These are phyloP conservation scores for Mortierella sp. DNA, from an alignment of 371 early-diverging fungal genomes.

Conservation along the genomic window DNA sequence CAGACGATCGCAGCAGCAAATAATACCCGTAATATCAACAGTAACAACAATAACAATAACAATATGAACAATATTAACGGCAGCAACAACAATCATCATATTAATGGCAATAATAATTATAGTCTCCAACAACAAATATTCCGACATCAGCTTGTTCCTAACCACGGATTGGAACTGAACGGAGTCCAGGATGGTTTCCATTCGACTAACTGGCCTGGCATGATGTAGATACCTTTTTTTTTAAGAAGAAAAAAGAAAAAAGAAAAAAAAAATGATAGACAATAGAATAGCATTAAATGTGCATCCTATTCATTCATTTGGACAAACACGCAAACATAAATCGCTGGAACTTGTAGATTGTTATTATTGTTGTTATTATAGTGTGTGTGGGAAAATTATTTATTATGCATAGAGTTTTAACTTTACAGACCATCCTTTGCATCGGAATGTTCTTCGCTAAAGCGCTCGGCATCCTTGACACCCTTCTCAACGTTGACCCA, in stretches of 20 bases:
- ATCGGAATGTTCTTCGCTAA: slow-evolving; percentile 43
- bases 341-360: no score
- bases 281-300: no score
- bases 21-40: slow-evolving; percentile 16
- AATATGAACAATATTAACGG: slow-evolving; percentile 2
- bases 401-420: not conserved
- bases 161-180: slow-evolving; percentile 36
- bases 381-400: not conserved
- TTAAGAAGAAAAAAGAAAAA: not conserved
- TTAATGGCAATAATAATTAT: slow-evolving; percentile 12
- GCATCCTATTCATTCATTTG: no score
- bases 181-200: slow-evolving; percentile 47
- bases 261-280: not conserved
- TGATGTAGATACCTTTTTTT: slow-evolving; percentile 27
- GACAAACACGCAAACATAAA: no score
- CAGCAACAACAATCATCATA: not conserved
- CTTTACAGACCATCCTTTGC: slow-evolving; percentile 46
- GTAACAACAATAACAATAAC: slow-evolving; percentile 4
- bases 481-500: slow-evolving; percentile 65
- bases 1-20: slow-evolving; percentile 47
- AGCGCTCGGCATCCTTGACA: slow-evolving; percentile 59
- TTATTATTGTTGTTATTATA: no score
- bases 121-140: slow-evolving; percentile 17
- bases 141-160: slow-evolving; percentile 26
- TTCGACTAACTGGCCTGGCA: slow-evolving; percentile 34